Base-by-base conservation (phyloP, 73 alveolate species). In the Paramecium caudatum region DNA sequence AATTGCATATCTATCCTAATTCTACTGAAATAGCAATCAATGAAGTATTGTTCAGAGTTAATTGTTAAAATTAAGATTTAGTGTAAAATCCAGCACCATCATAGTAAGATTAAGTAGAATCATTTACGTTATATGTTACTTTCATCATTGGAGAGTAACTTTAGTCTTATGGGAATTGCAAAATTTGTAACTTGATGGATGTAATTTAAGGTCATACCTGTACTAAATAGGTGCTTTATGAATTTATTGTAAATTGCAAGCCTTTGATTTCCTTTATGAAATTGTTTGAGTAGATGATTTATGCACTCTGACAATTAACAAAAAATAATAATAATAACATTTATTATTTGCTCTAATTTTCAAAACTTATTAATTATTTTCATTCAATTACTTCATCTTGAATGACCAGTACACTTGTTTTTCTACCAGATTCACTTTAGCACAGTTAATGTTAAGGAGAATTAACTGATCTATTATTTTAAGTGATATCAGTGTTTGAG, bases 151-250 rank as follows among this genome's bases (percentile, higher is more conserved):
- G 3, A 27, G 80, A 55, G 45, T 55, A 55, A 27, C 80, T 55
- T 55, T 55, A 55, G 30, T 55, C 80, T 55, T 27, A 27, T 43
- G 80, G 80, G 80, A 55, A 55, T 55, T 55, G 80, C 8, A 55
- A 43, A 55, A 55, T 55, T 1, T 55, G 37, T 55, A 55, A 55
- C 80, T 55, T 55, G 23, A 27, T 27, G 23, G 80, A 55, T 55
- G 23, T 55, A 27, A 55, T 55, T 55, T 37, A 55, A 27, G 80
- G 23, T 55, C 80, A 55, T 55, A 55, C 80, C 80, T 55, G 80
- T 55, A 55, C 30, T 55, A 27, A 55, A 55, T 27, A 7, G 30
- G 8, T 1, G 37, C 30, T 23, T 43, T 5, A 25, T 15, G 21
- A 15, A 19, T 15, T 19, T 55, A 7, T 10, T 12, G 15, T 55